Conservation (phyloP, 176 grass and related monocot genomes). For the Bromus sterilis region DNA sequence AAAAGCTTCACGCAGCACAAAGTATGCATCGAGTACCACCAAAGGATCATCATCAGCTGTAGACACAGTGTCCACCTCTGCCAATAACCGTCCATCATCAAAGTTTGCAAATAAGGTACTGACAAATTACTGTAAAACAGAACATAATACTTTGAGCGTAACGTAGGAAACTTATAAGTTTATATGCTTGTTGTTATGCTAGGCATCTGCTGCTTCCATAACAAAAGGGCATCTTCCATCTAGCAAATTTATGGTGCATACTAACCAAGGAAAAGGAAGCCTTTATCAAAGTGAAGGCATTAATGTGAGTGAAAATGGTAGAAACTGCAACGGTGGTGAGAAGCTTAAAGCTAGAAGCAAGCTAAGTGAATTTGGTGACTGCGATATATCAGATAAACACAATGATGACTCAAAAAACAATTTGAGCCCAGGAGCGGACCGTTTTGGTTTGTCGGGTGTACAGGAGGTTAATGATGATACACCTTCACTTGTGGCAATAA, state of each 20-base stretch:
- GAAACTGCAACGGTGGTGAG: constrained; percentile 36
- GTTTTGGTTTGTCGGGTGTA: constrained; percentile 5
- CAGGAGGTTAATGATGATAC: constrained; percentile 11
- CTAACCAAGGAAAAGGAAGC: constrained; percentile 49
- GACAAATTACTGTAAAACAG: constrained; percentile 12
- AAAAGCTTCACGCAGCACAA: constrained; percentile 32
- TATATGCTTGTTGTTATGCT: constrained; percentile 20
- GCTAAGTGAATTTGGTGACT: constrained; percentile 39
- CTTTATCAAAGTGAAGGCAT: constrained; percentile 38
- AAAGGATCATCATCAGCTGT: constrained; percentile 56
- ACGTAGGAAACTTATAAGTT: constrained; percentile 16
- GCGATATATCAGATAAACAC: constrained; percentile 24
- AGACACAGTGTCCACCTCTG: constrained; percentile 20
- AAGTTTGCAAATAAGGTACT: constrained; percentile 71
- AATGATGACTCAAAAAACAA: constrained; percentile 29
- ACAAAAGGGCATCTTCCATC: constrained; percentile 53
- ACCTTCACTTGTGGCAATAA: constrained; percentile 23
- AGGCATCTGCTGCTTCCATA: constrained; percentile 52
- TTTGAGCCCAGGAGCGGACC: constrained; percentile 13
- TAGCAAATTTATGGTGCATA: constrained; percentile 38
- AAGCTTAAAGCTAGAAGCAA: constrained; percentile 46
- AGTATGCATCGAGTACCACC: constrained; percentile 24
- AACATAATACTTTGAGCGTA: not conserved
- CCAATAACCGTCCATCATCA: constrained; percentile 18
- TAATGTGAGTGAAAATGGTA: constrained; percentile 49